Evolutionary conservation across 768 basidiomycete genomes (phyloP), one percentile per base, ranked within the genome.

Genomic region (Mycena haematopus): DNA sequence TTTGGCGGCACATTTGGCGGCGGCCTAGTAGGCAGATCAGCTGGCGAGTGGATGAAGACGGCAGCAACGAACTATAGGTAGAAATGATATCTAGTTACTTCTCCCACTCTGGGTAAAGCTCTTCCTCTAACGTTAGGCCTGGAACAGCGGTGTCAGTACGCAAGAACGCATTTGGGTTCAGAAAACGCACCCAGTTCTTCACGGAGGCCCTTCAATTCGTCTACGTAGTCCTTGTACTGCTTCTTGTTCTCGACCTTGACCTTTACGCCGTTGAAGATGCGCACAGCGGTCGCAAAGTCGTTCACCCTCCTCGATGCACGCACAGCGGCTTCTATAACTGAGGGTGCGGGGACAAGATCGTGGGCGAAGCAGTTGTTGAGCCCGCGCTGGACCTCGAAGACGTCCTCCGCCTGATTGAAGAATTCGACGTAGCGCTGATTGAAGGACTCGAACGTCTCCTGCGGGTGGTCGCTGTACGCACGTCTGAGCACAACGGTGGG

Each of bases 321-420:
- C 65, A 96, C 80, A 27, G 94, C 94, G 65, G 93, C 91, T 79
- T 95, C 93, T 57, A 96, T 79, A 70, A 96, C 93, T 57, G 81
- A 75, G 27, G 93, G 85, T 1, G 92, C 86, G 6, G 95, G 95
- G 15, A 97, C 95, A 66, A 97, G 86, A 77, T 99, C 97, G 77
- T 99, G 96, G 2, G 97, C 93, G 75, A 99, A 99, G 82, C 96
- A 98, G 85, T 99, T 99, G 84, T 99, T 99, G 71, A 99, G 82
- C 40, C 97, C 97, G 53, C 97, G 93, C 79, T 99, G 96, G 67
- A 99, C 91, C 82, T 99, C 97, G 74, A 99, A 99, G 60, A 98
- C 85, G 80, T 99, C 97, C 73, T 95, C 88, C 52, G 94, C 95
- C 58, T 86, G 84, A 73, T 92, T 79, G 85, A 99, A 99, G 79